phyloP scores from a whole-genome alignment of 495 filamentous ascomycete species.

The Penicillium odoratum region DNA sequence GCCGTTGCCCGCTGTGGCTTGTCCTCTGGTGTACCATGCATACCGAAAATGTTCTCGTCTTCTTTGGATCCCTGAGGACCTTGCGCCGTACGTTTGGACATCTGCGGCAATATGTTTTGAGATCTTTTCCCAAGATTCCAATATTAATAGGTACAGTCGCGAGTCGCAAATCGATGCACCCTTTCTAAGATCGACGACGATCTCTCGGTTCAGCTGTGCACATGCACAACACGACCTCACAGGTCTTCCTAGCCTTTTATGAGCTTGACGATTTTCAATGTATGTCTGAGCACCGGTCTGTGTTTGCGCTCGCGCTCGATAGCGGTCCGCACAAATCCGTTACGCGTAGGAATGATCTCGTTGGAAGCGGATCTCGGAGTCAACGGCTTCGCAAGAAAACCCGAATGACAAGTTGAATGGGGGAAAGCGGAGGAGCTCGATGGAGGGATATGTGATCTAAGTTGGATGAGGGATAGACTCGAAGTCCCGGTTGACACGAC shows the following conservation, averaged over 20 bases:
- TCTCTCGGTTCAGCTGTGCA: not conserved
- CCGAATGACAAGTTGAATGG: not conserved
- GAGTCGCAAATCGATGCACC: slow-evolving; percentile 4
- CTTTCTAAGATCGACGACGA: slow-evolving; percentile 9
- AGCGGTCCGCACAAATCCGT: not conserved
- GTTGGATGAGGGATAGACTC: not conserved
- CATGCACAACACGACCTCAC: not conserved
- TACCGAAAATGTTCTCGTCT: slow-evolving; percentile 31
- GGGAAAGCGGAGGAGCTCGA: not conserved
- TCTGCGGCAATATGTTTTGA: slow-evolving; percentile 15
- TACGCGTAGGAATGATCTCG: not conserved
- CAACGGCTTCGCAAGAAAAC: no score
- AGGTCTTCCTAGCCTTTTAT: not conserved
- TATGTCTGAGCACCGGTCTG: not conserved
- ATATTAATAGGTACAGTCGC: slow-evolving; percentile 3
- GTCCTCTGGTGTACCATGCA: slow-evolving; percentile 46
- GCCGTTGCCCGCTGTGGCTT: slow-evolving; percentile 52
- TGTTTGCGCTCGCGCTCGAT: slow-evolving; percentile 4
- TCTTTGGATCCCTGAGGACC: slow-evolving; percentile 40
- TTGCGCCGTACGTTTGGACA: slow-evolving; percentile 42
- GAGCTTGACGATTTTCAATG: not conserved
- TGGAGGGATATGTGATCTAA: not conserved
- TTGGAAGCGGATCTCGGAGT: not conserved
- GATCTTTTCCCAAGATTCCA: not conserved
- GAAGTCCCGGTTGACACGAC: slow-evolving; percentile 25